Percentiles rank a stretch among this genome's conserved stretches.
Conservation (phyloP, 2,329 filamentous ascomycete species). For the Sarocladiaceae sp. region DNA sequence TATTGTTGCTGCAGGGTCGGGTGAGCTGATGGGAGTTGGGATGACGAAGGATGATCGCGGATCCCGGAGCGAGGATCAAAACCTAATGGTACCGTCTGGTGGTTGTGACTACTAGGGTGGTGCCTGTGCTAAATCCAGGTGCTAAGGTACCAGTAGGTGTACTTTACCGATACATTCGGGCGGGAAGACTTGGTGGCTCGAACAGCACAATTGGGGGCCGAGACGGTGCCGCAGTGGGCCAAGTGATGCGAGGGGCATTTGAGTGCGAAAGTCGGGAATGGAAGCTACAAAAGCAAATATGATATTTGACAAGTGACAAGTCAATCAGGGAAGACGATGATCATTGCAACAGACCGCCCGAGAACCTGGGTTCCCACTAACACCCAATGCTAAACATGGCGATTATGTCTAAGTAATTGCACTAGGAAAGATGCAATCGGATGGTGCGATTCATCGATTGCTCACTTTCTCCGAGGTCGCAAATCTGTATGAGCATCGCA, state of each 20-base stretch:
- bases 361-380: neutral
- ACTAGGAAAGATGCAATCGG: too few species aligned
- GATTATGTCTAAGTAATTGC: too few species aligned
- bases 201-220: neutral
- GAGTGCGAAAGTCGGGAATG: neutral
- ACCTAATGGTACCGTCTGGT: neutral
- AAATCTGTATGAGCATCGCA: too few species aligned
- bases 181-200: neutral
- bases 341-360: neutral
- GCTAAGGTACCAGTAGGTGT: too few species aligned
- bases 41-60: neutral
- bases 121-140: too few species aligned
- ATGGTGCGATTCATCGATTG: too few species aligned
- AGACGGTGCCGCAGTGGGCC: neutral
- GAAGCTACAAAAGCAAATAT: neutral
- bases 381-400: neutral
- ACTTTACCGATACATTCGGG: too few species aligned
- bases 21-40: neutral
- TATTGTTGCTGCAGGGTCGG: slow-evolving; percentile 9
- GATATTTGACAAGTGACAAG: neutral
- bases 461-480: too few species aligned
- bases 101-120: neutral
- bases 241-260: neutral
- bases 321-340: neutral
- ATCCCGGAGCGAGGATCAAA: neutral